Base-by-base conservation (phyloP, 192 early-diverging fungal genomes). In the Thoreauomyces humboldtii region DNA sequence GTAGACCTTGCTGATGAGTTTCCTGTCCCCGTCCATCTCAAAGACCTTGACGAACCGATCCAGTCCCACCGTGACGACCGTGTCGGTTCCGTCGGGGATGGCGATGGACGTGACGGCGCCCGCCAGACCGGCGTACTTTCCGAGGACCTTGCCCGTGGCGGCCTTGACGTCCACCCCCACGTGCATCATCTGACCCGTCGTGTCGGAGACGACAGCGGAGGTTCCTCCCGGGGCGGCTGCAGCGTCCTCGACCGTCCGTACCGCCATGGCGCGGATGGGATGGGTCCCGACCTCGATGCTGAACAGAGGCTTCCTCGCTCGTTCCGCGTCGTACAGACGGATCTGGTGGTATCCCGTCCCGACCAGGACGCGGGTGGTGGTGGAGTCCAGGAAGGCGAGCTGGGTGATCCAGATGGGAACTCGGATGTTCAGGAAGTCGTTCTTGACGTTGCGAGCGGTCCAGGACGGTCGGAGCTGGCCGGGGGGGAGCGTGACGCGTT, bases 371-470 rank as follows among this genome's bases (percentile, higher is more conserved):
- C 73, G 56, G 5, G 78, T 77, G 2, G 62, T 63, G 29, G 85
- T 80, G n/a, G 69, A 69, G 50, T 81, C 78, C 29, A 89, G 44
- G 66, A 90, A 96, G 70, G 83, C 78, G 29, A 95, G 59, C 66
- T 93, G 88, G 1, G 90, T 92, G 52, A 94, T 85, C 89, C 93
- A 94, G 14, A 97, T 86, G 5, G 91, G 91, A 36, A 91, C 86
- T 21, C 89, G 83, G 44, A 97, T 61, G 67, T 91, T 88, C 42
- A 97, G 73, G 55, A 79, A 75, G 53, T 95, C 92, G 65, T 91
- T 84, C 28, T 78, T 71, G 25, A 81, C 90, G 70, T 97, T 97
- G 70, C 92, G 92, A 36, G 93, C 87, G 53, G 78, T 84, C 79
- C 90, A 95, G 88, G 25, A 9, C 87, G 84, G n/a, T 86, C 77